These are phyloP conservation scores for Alloascoidea africana DNA, from an alignment of 805 yeast genomes.

Conservation along the genomic window DNA sequence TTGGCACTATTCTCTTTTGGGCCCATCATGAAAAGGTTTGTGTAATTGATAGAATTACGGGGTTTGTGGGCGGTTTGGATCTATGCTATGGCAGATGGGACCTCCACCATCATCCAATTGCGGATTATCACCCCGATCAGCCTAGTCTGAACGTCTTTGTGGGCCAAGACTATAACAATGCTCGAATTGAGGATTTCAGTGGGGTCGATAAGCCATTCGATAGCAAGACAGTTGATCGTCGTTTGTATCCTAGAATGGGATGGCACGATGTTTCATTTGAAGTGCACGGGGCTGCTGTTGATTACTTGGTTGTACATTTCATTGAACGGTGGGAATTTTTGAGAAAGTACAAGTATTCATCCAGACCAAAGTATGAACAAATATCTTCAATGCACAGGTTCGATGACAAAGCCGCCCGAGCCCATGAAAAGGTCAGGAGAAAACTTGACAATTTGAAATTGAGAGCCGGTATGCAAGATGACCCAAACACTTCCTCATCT, in stretches of 20 bases:
- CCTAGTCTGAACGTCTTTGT: constrained; percentile 3
- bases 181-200: constrained; percentile 5
- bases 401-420: constrained; percentile 1
- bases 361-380: constrained; percentile 3
- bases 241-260: constrained; percentile 5
- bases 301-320: constrained; percentile 5
- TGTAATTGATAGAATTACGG: constrained; percentile 4
- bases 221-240: constrained; percentile 5
- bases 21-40: constrained; percentile 6
- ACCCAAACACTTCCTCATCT: background rate
- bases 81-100: constrained; percentile 7
- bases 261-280: constrained; percentile 7
- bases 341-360: constrained; percentile 5
- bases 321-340: constrained; percentile 7
- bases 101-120: constrained; percentile 6
- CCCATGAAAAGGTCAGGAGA: background rate
- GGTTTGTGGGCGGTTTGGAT: constrained; percentile 6
- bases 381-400: constrained; percentile 1
- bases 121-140: constrained; percentile 5
- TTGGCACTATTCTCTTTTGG: constrained; percentile 5
- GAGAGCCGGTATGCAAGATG: background rate
- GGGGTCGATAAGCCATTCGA: constrained; percentile 5
- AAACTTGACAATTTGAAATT: background rate
- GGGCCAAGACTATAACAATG: constrained; percentile 6
- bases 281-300: constrained; percentile 6